phyloP scores from a whole-genome alignment of 164 flowering plant species.

The Aristolochia contorta region DNA sequence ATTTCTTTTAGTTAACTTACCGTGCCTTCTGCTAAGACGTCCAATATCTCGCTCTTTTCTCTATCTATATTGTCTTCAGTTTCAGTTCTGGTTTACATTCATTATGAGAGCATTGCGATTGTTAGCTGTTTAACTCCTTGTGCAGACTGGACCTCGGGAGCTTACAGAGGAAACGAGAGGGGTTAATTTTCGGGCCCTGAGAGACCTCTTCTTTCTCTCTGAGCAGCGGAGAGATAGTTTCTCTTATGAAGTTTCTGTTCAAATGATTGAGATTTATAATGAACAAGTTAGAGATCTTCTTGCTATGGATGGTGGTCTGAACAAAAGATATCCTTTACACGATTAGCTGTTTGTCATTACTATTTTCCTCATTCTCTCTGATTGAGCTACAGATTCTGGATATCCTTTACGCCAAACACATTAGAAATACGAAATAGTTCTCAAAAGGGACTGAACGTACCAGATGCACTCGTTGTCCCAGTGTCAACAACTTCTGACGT shows the following conservation, averaged over 20 bases:
- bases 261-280: slow-evolving; percentile 97
- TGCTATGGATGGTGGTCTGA: slow-evolving; percentile 57
- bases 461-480: slow-evolving; percentile 86
- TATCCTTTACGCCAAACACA: slow-evolving; percentile 56
- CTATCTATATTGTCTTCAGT: too few species aligned
- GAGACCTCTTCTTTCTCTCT: slow-evolving; percentile 73
- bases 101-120: slow-evolving; percentile 2
- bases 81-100: background rate
- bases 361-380: background rate
- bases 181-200: slow-evolving; percentile 85
- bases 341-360: background rate
- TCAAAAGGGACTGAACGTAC: slow-evolving; percentile 84
- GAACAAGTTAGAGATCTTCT: slow-evolving; percentile 99
- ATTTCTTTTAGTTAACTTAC: too few species aligned
- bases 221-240: slow-evolving; percentile 80
- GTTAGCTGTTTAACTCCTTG: slow-evolving; percentile 8
- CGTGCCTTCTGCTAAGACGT: too few species aligned
- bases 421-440: slow-evolving; percentile 94
- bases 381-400: background rate
- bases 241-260: slow-evolving; percentile 78
- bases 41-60: too few species aligned
- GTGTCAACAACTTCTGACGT: slow-evolving; percentile 87
- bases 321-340: slow-evolving; percentile 85
- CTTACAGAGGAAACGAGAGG: slow-evolving; percentile 81
- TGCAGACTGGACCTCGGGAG: slow-evolving; percentile 80